A percentile compares a stretch with the other conserved stretches of the same genome.
Evolutionary conservation across 2,329 filamentous ascomycete genomes (phyloP).

Genomic region (Fusarium oligoseptatum): DNA sequence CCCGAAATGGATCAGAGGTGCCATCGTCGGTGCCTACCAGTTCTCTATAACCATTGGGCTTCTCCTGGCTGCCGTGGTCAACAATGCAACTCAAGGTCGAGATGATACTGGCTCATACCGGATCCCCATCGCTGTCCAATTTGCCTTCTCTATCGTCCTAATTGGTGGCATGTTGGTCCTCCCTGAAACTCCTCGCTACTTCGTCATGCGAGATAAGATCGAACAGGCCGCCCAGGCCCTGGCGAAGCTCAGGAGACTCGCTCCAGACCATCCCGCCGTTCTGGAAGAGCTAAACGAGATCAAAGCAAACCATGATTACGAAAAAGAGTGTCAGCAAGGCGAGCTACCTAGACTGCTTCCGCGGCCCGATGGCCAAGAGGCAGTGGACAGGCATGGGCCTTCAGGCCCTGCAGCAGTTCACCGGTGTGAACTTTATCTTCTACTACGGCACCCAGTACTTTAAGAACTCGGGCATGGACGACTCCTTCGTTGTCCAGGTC

Average conservation of each 20-base stretch:
- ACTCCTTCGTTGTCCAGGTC: slow-evolving; percentile 50
- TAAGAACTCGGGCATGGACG: slow-evolving; percentile 50
- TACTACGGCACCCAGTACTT: slow-evolving; percentile 54
- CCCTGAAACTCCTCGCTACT: slow-evolving; percentile 78
- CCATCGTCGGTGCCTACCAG: slow-evolving; percentile 77
- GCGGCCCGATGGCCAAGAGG: neutral
- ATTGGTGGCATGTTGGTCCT: slow-evolving; percentile 73
- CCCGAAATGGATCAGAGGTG: slow-evolving; percentile 78
- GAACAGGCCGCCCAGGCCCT: slow-evolving; percentile 57
- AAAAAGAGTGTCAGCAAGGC: slow-evolving; percentile 48
- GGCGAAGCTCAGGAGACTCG: slow-evolving; percentile 70
- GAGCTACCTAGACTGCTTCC: neutral
- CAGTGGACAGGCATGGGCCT: slow-evolving; percentile 65
- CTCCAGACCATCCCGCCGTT: slow-evolving; percentile 67
- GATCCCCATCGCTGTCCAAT: slow-evolving; percentile 72
- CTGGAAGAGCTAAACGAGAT: slow-evolving; percentile 73
- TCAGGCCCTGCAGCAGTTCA: slow-evolving; percentile 63
- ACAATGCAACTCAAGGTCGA: slow-evolving; percentile 69
- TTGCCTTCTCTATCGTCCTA: slow-evolving; percentile 76
- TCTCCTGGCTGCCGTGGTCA: slow-evolving; percentile 73
- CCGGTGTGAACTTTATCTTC: slow-evolving; percentile 54
- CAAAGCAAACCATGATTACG: slow-evolving; percentile 72
- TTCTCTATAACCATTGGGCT: slow-evolving; percentile 77
- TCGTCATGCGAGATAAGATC: slow-evolving; percentile 68
- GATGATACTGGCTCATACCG: slow-evolving; percentile 70